Evolutionary conservation across 305 asterid species (phyloP), one percentile per base, ranked within the genome.

Genomic region (Vinca major): DNA sequence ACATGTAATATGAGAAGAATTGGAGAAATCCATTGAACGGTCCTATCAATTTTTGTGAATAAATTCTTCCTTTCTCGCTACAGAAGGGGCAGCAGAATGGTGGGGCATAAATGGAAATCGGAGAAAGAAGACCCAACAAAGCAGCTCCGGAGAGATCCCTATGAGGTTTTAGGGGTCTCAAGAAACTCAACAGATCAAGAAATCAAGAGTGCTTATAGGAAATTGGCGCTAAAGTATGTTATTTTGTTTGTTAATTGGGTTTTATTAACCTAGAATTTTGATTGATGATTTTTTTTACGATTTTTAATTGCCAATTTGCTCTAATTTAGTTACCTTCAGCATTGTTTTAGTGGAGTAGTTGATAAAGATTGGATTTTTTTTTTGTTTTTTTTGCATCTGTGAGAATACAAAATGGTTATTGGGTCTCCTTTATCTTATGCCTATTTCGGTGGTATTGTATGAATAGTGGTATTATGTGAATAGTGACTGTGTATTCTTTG

Each of bases 131-230:
- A 84, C 11, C 78, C 69, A 61, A 82, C 79, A 56, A 83, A 85
- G 86, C 86, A 83, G 90, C 79, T 71, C 79, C 79, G 96, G 75
- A 86, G 92, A 71, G 99, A 89, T 78, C 96, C 97, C 11, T 91
- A 93, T 68, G 99, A 90, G 86, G 99, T 93, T 72, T 77, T 93
- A 84, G 99, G 93, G 45, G 93, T 90, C 75, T 70, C 79, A 69
- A 86, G 77, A 72, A 89, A 83, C 79, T 87, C 95, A 16, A 82
- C 95, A 63, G 99, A 93, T 85, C 96, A 89, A 73, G 99, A 93
- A 87, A 85, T 93, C 69, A 93, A 93, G 85, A 79, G 83, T 72
- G 89, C 97, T 50, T 93, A 91, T 69, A 76, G 96, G 52, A 92
- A 85, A 83, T 71, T 92, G 78, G 98, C 98, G 70, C 77, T 92